These are phyloP conservation scores for Nadsonia commutata DNA, from an alignment of 1,139 yeast genomes.

Conservation along the genomic window DNA sequence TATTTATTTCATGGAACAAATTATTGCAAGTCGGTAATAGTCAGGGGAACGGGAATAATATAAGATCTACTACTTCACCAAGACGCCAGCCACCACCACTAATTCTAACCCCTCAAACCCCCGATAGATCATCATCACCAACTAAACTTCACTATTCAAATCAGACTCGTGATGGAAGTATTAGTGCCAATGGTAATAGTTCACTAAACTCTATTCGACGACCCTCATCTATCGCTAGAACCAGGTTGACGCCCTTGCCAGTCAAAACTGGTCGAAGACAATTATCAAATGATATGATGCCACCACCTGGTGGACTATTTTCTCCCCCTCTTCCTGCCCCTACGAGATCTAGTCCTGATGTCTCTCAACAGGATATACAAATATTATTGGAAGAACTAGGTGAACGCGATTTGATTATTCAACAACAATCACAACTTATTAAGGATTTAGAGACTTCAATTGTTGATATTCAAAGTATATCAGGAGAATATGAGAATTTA, in stretches of 20 bases:
- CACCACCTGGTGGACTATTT: too few relatives aligned
- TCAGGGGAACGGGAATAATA: too few relatives aligned
- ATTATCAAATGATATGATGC: too few relatives aligned
- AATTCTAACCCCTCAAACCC: slow-evolving; percentile 2
- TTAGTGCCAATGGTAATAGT: slow-evolving; percentile 1
- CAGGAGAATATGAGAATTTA: slow-evolving; percentile 2
- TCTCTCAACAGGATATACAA: too few relatives aligned
- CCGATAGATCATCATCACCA: slow-evolving; percentile 2
- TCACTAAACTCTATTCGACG: background rate
- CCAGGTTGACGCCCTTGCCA: too few relatives aligned
- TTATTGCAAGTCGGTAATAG: slow-evolving; percentile 23
- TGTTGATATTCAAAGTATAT: slow-evolving; percentile 18
- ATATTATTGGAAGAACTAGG: too few relatives aligned
- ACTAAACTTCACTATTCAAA: background rate
- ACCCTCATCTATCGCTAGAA: background rate
- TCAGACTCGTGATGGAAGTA: slow-evolving; percentile 1
- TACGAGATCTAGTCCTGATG: too few relatives aligned
- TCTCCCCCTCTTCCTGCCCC: too few relatives aligned
- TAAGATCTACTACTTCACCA: slow-evolving; percentile 2
- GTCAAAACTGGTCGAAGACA: too few relatives aligned
- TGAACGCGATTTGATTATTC: slow-evolving; percentile 16
- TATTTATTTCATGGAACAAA: slow-evolving; percentile 59
- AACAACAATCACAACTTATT: slow-evolving; percentile 17
- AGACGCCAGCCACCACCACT: slow-evolving; percentile 1
- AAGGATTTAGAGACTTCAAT: slow-evolving; percentile 19